phyloP scores from a whole-genome alignment of 768 basidiomycete species.

The Russula olivacea region DNA sequence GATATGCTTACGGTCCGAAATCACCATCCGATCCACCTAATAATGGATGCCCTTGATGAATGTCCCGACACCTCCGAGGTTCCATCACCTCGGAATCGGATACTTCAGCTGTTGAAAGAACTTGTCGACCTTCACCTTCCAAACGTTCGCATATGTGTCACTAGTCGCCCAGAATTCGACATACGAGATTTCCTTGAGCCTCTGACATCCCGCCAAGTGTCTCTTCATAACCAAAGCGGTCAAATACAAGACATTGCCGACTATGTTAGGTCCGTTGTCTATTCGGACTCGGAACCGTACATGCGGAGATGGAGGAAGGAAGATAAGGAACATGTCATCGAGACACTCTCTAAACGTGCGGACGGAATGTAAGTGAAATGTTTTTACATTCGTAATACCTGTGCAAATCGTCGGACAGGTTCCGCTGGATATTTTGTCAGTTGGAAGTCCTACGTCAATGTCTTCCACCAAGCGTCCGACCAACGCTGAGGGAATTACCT shows the following conservation, averaged over 20 bases:
- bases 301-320: not conserved
- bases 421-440: not conserved
- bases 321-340: not conserved
- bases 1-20: no score
- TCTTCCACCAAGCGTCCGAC: not conserved
- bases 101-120: not conserved
- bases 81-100: not conserved
- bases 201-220: not conserved
- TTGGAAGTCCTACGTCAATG: not conserved
- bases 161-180: slow-evolving; percentile 3
- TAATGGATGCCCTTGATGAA: no score
- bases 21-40: no score
- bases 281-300: not conserved
- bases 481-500: not conserved
- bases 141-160: not conserved
- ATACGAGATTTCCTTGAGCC: not conserved
- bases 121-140: not conserved
- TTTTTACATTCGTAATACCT: not conserved
- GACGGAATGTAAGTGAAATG: not conserved
- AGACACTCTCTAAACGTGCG: not conserved
- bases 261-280: not conserved
- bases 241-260: not conserved
- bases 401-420: not conserved
- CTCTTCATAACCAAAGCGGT: not conserved
- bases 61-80: no score